Base-by-base conservation (phyloP, 1,139 yeast genomes). In the Torulaspora globosa region DNA sequence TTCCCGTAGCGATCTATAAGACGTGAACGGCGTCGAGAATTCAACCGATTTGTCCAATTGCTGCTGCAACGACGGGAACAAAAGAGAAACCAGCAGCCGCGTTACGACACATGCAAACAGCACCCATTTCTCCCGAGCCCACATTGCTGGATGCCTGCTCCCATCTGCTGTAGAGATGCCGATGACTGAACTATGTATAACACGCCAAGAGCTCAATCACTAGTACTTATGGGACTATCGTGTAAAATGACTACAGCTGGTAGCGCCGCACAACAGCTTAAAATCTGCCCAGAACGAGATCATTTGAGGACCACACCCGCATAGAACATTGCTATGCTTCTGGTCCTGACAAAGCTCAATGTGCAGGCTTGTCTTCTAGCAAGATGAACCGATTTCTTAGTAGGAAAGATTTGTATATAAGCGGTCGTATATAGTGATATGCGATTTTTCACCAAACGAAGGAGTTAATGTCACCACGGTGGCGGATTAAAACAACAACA, bases 41-140 rank as follows among this genome's bases (percentile, higher is more conserved):
- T 89, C 87, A 5, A 84, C 88, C 5, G 79, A 72, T 12, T 72
- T 68, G 50, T 79, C 84, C 41, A 82, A 50, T 28, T 48, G 56
- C 28, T 47, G 45, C 36, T 52, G 57, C 31, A 63, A 29, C 5
- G 56, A 47, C 11, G 67, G 65, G 39, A 60, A 63, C 33, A 52
- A 27, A 28, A 46, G 27, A 11, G 57, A 40, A n/a, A 58, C 46
- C 12, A 52, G 36, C 33, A 57, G 34, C 32, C 63, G 54, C 3
- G 48, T 39, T 14, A 46, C 48, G 14, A 50, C 33, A 39, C 53
- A 51, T 36, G 48, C 43, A 16, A 16, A 36, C 10, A 44, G 27
- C 16, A 43, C 42, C 40, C 36, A 41, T 33, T 12, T 44, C 37
- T 44, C 48, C 18, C 32, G 30, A 28, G 29, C 21, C 40, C 32